These are phyloP conservation scores for Arbutus unedo DNA, from an alignment of 148 eudicot species.

Conservation along the genomic window DNA sequence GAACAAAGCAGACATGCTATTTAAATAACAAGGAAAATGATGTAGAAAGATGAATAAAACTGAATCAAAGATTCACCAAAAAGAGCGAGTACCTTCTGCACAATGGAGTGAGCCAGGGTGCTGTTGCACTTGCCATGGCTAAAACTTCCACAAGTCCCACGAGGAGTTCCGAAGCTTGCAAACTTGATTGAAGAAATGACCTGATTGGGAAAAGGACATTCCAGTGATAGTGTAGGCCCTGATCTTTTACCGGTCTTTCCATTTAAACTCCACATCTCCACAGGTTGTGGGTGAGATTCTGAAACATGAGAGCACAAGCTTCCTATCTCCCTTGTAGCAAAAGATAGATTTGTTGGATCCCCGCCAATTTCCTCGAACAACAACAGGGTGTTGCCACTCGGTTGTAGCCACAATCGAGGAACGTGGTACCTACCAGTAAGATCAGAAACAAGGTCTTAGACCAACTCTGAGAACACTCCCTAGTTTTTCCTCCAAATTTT, in stretches of 20 bases:
- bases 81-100: constrained; percentile 50
- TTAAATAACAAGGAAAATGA: neutral
- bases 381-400: constrained; percentile 60
- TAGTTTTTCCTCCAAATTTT: neutral
- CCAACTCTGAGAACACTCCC: neutral
- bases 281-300: constrained; percentile 72
- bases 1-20: neutral
- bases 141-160: constrained; percentile 75
- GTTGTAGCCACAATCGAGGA: constrained; percentile 80
- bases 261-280: constrained; percentile 56
- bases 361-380: constrained; percentile 90
- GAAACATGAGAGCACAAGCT: constrained; percentile 79
- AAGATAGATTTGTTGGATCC: constrained; percentile 70
- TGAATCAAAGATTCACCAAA: neutral
- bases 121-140: constrained; percentile 74
- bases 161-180: constrained; percentile 93
- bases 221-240: constrained; percentile 51
- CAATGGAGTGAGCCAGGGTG: constrained; percentile 46
- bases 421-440: constrained; percentile 68
- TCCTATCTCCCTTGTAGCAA: constrained; percentile 50
- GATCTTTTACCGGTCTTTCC: constrained; percentile 30
- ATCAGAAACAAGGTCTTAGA: neutral
- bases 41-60: neutral
- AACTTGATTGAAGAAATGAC: constrained; percentile 78
- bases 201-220: constrained; percentile 67